phyloP scores from a whole-genome alignment of 164 flowering plant genomes.

The Magnolia officinalis region DNA sequence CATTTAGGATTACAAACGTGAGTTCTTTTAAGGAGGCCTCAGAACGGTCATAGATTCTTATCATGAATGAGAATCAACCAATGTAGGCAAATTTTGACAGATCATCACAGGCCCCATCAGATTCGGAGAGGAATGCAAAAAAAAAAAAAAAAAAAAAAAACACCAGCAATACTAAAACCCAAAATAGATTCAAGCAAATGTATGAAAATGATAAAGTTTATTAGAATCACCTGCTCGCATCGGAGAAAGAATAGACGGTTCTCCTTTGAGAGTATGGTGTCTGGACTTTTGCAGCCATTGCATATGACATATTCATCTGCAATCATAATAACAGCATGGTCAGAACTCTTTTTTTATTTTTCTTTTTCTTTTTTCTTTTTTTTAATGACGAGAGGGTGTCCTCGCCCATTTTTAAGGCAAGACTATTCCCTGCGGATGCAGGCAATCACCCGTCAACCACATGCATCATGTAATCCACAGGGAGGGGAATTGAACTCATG shows the following conservation, averaged over 20 bases:
- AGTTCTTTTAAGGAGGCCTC: conserved; percentile 5
- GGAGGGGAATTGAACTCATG: too few relatives aligned
- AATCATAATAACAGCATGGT: neutral
- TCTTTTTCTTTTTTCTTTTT: too few relatives aligned
- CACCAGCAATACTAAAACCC: neutral
- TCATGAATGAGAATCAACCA: conserved; percentile 13
- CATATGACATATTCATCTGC: conserved; percentile 89
- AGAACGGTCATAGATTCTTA: conserved; percentile 1
- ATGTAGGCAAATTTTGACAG: conserved; percentile 10
- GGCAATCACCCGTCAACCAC: too few relatives aligned
- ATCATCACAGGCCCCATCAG: conserved; percentile 6
- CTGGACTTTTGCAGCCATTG: conserved; percentile 84
- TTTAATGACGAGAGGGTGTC: too few relatives aligned
- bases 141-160: neutral
- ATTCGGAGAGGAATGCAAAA: neutral
- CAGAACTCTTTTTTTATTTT: too few relatives aligned
- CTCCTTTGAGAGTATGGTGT: conserved; percentile 82
- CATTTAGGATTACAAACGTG: too few relatives aligned
- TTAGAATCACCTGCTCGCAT: conserved; percentile 57
- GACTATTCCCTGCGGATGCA: too few relatives aligned
- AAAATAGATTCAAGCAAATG: neutral
- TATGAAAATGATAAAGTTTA: neutral
- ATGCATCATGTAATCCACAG: too few relatives aligned
- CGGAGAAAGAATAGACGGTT: conserved; percentile 81
- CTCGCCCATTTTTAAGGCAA: too few relatives aligned